A percentile compares a stretch with the other conserved stretches of the same genome.
These are phyloP conservation scores for Pichia sp. DNA, from an alignment of 1,139 yeast genomes.

Conservation along the genomic window DNA sequence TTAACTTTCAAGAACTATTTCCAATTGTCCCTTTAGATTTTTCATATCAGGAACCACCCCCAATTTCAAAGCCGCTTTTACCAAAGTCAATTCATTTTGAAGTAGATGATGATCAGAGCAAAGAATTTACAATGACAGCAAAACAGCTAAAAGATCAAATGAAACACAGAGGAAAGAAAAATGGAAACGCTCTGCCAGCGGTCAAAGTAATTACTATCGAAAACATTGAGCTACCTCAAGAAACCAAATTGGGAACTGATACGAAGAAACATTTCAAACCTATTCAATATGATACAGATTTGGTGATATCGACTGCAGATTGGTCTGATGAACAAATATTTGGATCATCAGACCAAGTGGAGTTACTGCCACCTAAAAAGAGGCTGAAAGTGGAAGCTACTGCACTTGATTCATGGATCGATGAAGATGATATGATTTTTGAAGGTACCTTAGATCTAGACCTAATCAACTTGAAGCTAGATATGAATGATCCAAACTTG, in stretches of 20 bases:
- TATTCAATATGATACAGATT: constrained; percentile 44
- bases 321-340: constrained; percentile 73
- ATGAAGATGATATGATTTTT: constrained; percentile 73
- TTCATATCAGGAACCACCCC: constrained; percentile 45
- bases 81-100: constrained; percentile 51
- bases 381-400: constrained; percentile 24
- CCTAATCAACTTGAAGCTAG: constrained; percentile 45
- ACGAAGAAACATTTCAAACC: constrained; percentile 32
- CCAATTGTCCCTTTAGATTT: constrained; percentile 54
- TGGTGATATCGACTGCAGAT: constrained; percentile 68
- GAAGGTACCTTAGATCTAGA: constrained; percentile 53
- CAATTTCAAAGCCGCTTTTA: constrained; percentile 47
- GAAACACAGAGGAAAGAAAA: constrained; percentile 3
- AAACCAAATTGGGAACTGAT: constrained; percentile 14
- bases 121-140: constrained; percentile 22
- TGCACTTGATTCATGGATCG: constrained; percentile 32
- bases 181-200: constrained; percentile 8
- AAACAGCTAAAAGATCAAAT: constrained; percentile 16
- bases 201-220: constrained; percentile 22
- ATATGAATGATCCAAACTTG: constrained; percentile 81
- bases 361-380: constrained; percentile 19
- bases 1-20: constrained; percentile 62
- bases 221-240: constrained; percentile 3
- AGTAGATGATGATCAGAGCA: constrained; percentile 35
- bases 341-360: constrained; percentile 31